Evolutionary conservation across 192 early-diverging fungal genomes (phyloP).

Genomic region (Rhizophagus clarus): DNA sequence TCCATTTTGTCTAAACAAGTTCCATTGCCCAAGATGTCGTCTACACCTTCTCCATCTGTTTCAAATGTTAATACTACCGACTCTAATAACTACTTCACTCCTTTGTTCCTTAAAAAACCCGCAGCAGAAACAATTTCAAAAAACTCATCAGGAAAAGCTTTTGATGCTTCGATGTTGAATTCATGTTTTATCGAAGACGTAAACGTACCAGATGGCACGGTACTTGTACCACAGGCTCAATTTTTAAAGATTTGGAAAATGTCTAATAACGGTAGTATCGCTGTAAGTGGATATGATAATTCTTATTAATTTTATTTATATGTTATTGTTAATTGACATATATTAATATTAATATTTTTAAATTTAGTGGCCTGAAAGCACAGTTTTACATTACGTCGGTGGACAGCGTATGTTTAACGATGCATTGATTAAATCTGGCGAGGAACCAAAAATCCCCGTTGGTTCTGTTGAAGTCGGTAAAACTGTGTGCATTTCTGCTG

Average conservation of each 20-base stretch:
- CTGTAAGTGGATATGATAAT: background rate
- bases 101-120: background rate
- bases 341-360: background rate
- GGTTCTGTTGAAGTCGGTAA: conserved; percentile 54
- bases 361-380: conserved; percentile 61
- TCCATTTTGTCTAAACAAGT: too few species aligned
- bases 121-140: background rate
- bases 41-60: background rate
- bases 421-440: background rate
- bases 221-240: conserved; percentile 50
- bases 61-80: background rate
- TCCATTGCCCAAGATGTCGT: background rate
- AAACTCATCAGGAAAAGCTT: background rate
- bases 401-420: conserved; percentile 57
- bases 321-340: too few species aligned
- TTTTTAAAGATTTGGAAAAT: conserved; percentile 78
- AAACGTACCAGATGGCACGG: conserved; percentile 66
- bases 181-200: conserved; percentile 67
- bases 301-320: too few species aligned
- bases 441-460: conserved; percentile 38
- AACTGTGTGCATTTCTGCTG: conserved; percentile 59
- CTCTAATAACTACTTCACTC: background rate
- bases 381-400: conserved; percentile 54
- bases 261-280: conserved; percentile 53
- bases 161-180: background rate